phyloP scores from a whole-genome alignment of 805 yeast genomes.

The Teunomyces cretensis region DNA sequence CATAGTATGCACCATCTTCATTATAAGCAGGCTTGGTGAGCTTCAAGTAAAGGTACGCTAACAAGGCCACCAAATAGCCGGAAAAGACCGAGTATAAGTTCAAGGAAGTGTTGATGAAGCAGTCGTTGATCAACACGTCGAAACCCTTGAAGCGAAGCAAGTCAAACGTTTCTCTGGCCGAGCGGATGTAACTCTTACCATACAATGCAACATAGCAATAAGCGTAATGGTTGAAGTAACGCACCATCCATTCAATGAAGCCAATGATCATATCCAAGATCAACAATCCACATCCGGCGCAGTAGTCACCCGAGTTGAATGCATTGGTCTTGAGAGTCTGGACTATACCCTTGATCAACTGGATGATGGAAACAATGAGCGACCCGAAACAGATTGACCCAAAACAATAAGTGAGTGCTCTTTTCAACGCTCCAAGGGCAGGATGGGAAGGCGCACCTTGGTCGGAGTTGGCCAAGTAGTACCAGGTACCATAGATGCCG shows the following conservation, averaged over 20 bases:
- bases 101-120: slow-evolving; percentile 74
- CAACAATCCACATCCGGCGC: slow-evolving; percentile 53
- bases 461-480: slow-evolving; percentile 71
- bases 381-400: slow-evolving; percentile 91
- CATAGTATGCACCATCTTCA: slow-evolving; percentile 56
- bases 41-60: slow-evolving; percentile 64
- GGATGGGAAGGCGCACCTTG: slow-evolving; percentile 79
- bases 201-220: slow-evolving; percentile 84
- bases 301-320: slow-evolving; percentile 49
- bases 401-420: slow-evolving; percentile 82
- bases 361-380: slow-evolving; percentile 67
- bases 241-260: slow-evolving; percentile 73
- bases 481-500: slow-evolving; percentile 91
- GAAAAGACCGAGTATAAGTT: slow-evolving; percentile 74
- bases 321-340: slow-evolving; percentile 52
- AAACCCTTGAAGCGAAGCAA: slow-evolving; percentile 76
- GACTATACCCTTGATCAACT: slow-evolving; percentile 58
- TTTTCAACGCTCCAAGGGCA: slow-evolving; percentile 73
- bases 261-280: slow-evolving; percentile 60
- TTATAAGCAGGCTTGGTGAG: slow-evolving; percentile 70
- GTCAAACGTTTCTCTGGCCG: slow-evolving; percentile 82
- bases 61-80: slow-evolving; percentile 58
- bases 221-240: slow-evolving; percentile 89
- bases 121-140: slow-evolving; percentile 82
- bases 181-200: slow-evolving; percentile 71